These are phyloP conservation scores for Austropuccinia psidii DNA, from an alignment of 1,284 basidiomycete species.

Conservation along the genomic window DNA sequence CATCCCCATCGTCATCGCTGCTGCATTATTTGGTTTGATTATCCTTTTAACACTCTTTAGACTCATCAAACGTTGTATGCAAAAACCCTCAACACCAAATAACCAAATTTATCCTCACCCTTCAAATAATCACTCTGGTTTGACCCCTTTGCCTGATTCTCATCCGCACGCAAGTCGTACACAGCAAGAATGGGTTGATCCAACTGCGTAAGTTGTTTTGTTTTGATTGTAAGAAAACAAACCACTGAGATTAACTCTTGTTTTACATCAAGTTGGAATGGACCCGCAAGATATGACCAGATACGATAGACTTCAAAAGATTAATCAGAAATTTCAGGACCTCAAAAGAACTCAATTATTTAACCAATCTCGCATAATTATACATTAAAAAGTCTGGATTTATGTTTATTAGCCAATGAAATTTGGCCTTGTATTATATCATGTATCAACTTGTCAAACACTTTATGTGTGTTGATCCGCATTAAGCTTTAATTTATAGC, in stretches of 20 bases:
- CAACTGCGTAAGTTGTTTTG: constrained; percentile 10
- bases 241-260: not conserved
- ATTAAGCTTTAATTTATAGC: too few species aligned
- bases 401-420: too few species aligned
- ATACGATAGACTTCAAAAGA: not conserved
- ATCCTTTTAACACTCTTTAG: constrained; percentile 1
- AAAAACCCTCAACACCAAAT: not conserved
- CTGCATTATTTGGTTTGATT: constrained; percentile 16
- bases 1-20: constrained; percentile 43
- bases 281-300: not conserved
- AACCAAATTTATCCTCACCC: not conserved
- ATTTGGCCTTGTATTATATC: too few species aligned
- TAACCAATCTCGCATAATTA: too few species aligned
- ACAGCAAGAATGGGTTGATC: constrained; percentile 19
- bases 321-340: too few species aligned
- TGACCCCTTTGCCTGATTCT: not conserved
- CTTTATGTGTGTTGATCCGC: too few species aligned
- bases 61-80: not conserved
- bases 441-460: too few species aligned
- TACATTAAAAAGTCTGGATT: too few species aligned
- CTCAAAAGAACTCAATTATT: too few species aligned
- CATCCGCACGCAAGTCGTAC: not conserved
- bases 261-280: not conserved
- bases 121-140: not conserved
- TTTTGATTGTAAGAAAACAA: not conserved